Evolutionary conservation across 2,329 filamentous ascomycete species (phyloP).

Genomic region (Claviceps digitariae): DNA sequence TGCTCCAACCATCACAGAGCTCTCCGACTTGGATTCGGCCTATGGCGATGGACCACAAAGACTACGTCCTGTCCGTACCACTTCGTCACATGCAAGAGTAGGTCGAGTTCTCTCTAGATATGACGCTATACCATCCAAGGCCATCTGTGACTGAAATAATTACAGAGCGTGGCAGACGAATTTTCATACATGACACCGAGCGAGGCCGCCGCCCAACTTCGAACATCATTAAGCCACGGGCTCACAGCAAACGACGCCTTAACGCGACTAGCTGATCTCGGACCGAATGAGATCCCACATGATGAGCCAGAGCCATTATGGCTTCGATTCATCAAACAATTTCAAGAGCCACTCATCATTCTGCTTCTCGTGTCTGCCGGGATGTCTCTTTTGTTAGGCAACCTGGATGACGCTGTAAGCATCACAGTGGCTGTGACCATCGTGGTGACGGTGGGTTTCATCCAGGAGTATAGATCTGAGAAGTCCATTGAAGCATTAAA

Average conservation of each 20-base stretch:
- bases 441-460: slow-evolving; percentile 88
- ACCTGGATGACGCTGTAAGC: slow-evolving; percentile 87
- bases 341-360: slow-evolving; percentile 88
- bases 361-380: slow-evolving; percentile 80
- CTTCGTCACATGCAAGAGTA: slow-evolving; percentile 43
- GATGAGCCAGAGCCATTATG: slow-evolving; percentile 89
- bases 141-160: not conserved
- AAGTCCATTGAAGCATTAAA: slow-evolving; percentile 93
- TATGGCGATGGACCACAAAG: slow-evolving; percentile 16
- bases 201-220: slow-evolving; percentile 63
- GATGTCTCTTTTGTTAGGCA: slow-evolving; percentile 81
- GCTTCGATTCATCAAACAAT: slow-evolving; percentile 91
- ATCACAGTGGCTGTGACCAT: slow-evolving; percentile 95
- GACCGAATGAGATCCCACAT: slow-evolving; percentile 87
- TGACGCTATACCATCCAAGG: not conserved
- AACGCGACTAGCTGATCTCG: slow-evolving; percentile 64
- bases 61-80: slow-evolving; percentile 30
- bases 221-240: slow-evolving; percentile 73
- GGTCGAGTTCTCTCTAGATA: slow-evolving; percentile 10
- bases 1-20: slow-evolving; percentile 20
- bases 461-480: slow-evolving; percentile 95
- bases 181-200: slow-evolving; percentile 57
- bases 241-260: slow-evolving; percentile 71
- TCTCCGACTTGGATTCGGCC: slow-evolving; percentile 10
- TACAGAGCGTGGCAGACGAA: slow-evolving; percentile 42